These are phyloP conservation scores for Lentinus tigrinus DNA, from an alignment of 768 basidiomycete species.

Conservation along the genomic window DNA sequence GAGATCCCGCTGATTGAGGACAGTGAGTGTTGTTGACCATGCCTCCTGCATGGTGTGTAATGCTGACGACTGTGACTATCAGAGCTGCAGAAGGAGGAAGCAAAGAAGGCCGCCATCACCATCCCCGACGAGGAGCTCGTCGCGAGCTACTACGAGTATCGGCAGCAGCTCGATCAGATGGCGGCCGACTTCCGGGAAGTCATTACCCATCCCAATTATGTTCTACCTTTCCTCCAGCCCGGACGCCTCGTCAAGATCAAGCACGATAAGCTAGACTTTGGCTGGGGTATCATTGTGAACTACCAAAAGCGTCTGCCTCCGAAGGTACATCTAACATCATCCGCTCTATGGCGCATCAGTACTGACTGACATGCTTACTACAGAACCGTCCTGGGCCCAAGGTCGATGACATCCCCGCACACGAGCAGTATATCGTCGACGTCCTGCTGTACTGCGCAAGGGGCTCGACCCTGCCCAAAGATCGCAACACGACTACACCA, in stretches of 20 bases:
- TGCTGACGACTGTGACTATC: background rate
- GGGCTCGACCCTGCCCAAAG: slow-evolving; percentile 60
- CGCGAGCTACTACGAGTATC: slow-evolving; percentile 86
- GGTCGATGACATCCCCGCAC: slow-evolving; percentile 71
- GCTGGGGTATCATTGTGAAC: slow-evolving; percentile 94
- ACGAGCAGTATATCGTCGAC: slow-evolving; percentile 91
- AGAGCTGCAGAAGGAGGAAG: slow-evolving; percentile 81
- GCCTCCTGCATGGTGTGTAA: background rate
- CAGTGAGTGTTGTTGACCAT: slow-evolving; percentile 47
- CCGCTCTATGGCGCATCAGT: background rate
- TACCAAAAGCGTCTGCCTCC: slow-evolving; percentile 85
- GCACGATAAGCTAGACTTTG: slow-evolving; percentile 85
- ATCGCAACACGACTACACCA: slow-evolving; percentile 50
- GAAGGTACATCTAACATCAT: slow-evolving; percentile 49
- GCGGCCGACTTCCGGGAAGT: slow-evolving; percentile 85
- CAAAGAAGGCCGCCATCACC: slow-evolving; percentile 55
- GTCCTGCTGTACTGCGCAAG: slow-evolving; percentile 81
- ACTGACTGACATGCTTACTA: background rate
- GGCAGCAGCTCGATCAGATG: slow-evolving; percentile 93
- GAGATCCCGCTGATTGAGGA: slow-evolving; percentile 85
- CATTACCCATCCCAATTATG: slow-evolving; percentile 92
- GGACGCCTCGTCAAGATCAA: slow-evolving; percentile 93
- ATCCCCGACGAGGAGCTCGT: slow-evolving; percentile 84
- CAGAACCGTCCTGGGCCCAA: slow-evolving; percentile 68
- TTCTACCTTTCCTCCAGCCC: slow-evolving; percentile 89